Evolutionary conservation across 2,329 filamentous ascomycete species (phyloP), one percentile per base, ranked within the genome.

Genomic region (Fusarium brevicatenulatum): DNA sequence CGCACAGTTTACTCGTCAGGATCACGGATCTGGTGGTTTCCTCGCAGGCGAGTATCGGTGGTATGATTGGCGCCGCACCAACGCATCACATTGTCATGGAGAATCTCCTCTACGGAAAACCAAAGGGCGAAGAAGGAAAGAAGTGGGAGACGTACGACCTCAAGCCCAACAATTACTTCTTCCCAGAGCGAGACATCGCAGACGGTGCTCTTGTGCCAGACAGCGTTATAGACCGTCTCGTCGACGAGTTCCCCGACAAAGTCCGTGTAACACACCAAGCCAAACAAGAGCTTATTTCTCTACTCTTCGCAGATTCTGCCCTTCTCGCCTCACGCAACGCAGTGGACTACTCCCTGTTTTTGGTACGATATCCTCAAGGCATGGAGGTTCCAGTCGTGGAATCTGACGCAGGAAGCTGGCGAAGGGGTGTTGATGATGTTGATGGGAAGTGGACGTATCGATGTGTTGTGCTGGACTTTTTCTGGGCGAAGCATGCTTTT

Each of bases 61-160:
- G 87, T 3, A 74, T 90, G 1, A 73, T 93, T 1, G 87, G 90
- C 9, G 81, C 87, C 2, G 89, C 91, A 0, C 92, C 92, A 0
- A 89, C 89, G 2, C 91, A 93, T 72, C 92, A 94, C 77, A 92
- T 94, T 67, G 85, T 94, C 76, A 94, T 94, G 92, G 92, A 94
- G 79, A 94, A 94, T 77, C 84, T 93, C 5, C 83, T 93, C 30
- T 89, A 88, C 69, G 92, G 91, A 4, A 86, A 89, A 84, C 19
- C 81, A 83, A 18, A 83, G 84, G 61, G 77, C 77, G 15, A 78
- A 81, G 50, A 77, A 82, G 62, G 63, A 8, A 52, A 72, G 23
- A 55, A 85, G 23, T 94, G 92, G 92, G 90, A 94, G 77, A 90
- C 88, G 3, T 94, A 91, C 81, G 92, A 94, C 68, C 86, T 94